Percentiles rank a stretch among this genome's conserved stretches.
These are phyloP conservation scores for Omphalea diandra DNA, from an alignment of 441 rosid genomes.

Conservation along the genomic window DNA sequence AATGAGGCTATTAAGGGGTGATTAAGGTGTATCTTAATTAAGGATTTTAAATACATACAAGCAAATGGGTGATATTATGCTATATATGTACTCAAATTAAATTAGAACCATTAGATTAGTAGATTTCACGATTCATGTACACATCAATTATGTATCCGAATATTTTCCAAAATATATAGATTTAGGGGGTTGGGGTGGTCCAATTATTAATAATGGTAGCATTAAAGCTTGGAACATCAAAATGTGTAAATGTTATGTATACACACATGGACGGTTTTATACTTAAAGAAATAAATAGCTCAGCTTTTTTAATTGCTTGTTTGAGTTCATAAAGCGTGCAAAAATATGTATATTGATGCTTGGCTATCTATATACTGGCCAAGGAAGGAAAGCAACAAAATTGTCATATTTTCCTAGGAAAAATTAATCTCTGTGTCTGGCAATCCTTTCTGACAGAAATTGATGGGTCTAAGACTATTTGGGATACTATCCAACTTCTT, in stretches of 20 bases:
- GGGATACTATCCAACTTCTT: too few species aligned
- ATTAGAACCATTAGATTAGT: too few species aligned
- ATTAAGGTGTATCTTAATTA: conserved; percentile 11
- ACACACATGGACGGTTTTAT: conserved; percentile 32
- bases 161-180: too few species aligned
- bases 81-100: too few species aligned
- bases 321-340: conserved; percentile 14
- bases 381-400: not conserved
- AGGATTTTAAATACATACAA: not conserved
- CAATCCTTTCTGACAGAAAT: not conserved
- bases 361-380: not conserved
- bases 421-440: not conserved
- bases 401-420: not conserved
- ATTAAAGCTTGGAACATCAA: conserved; percentile 31
- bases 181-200: too few species aligned
- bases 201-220: conserved; percentile 19
- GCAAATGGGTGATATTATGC: too few species aligned
- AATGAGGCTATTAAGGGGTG: conserved; percentile 2
- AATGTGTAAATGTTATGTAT: conserved; percentile 31
- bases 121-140: too few species aligned
- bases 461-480: too few species aligned
- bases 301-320: conserved; percentile 12
- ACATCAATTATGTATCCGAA: too few species aligned
- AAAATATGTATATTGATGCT: not conserved
- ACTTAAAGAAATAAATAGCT: conserved; percentile 25